Percentiles rank a stretch among this genome's conserved stretches.
Evolutionary conservation across 2,329 filamentous ascomycete genomes (phyloP).

Genomic region (Paecilomyces formosus): DNA sequence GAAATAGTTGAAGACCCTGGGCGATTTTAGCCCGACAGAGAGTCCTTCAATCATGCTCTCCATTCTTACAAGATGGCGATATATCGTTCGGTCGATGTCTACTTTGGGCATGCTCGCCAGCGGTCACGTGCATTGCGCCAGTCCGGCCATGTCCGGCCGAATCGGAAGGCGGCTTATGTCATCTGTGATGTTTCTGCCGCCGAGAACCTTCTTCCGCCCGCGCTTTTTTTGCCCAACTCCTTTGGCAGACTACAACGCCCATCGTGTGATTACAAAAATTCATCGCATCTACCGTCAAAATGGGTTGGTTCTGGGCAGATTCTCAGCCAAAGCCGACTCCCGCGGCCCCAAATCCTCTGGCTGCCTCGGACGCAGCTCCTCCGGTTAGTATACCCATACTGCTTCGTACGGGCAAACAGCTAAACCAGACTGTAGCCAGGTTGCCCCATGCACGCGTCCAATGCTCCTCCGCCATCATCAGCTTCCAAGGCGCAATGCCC

Average conservation of each 20-base stretch:
- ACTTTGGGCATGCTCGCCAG: background rate
- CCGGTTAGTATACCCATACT: conserved; percentile 41
- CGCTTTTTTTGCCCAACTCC: background rate
- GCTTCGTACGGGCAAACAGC: conserved; percentile 3
- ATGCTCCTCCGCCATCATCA: conserved; percentile 21
- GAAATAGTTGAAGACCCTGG: background rate
- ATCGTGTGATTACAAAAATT: background rate
- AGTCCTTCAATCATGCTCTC: background rate
- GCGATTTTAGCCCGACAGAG: background rate
- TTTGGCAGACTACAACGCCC: background rate
- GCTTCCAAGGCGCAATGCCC: conserved; percentile 18
- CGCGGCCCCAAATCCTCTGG: conserved; percentile 38
- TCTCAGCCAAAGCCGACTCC: conserved; percentile 30
- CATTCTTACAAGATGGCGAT: background rate
- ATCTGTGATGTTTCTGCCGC: background rate
- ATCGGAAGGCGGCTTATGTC: background rate
- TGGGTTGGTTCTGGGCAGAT: conserved; percentile 69
- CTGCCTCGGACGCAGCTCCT: conserved; percentile 41
- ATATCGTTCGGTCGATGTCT: too few species aligned
- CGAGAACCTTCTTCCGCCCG: background rate
- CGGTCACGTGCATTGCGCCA: background rate
- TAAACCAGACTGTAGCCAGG: conserved; percentile 44
- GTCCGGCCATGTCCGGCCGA: background rate
- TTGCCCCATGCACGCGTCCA: conserved; percentile 61
- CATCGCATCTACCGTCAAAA: conserved; percentile 21